Evolutionary conservation across 805 yeast species (phyloP), one percentile per base, ranked within the genome.

Genomic region (Kuraishia hungarica): DNA sequence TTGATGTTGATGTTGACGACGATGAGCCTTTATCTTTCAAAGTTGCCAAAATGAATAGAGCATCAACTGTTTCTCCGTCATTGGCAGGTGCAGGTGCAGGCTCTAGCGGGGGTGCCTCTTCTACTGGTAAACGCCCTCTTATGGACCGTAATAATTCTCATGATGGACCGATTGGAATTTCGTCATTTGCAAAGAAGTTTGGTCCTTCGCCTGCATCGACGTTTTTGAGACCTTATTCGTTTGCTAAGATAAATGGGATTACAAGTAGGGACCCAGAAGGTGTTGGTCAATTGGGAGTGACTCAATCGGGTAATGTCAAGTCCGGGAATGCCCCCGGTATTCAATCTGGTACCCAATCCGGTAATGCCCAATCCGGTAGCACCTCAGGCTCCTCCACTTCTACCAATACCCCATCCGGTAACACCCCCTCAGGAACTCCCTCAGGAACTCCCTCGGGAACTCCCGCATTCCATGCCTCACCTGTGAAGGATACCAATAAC

Each of bases 141-240:
- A 7, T 35, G 43, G 43, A 35, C 43, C 43, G 43, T 35, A 35
- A 35, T 15, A 35, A 35, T 15, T 35, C 43, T 7, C 43, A 72
- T 58, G 75, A 66, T 52, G 61, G 66, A 1, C 66, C 67, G 15
- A 53, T 67, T 21, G 68, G 69, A 2, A 67, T 68, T 10, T 57
- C 63, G 19, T 58, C 69, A 2, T 54, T 65, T 26, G 67, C 64
- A 17, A 59, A 60, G 51, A 58, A 60, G 17, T 64, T 62, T 54
- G 71, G 71, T 1, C 70, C 73, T 1, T 63, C 72, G 2, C 58
- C 64, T 19, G 53, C 64, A 2, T 55, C 63, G 1, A 56, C 61
- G 15, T 58, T 46, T 5, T 46, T 62, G 51, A 56, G 22, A 22
- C 22, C 24, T 22, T 21, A 22, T 23, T 48, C 29, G 24, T 46